A percentile compares a stretch with the other conserved stretches of the same genome.
Evolutionary conservation across 73 alveolate species (phyloP).

Genomic region (Paramecium pentaurelia): DNA sequence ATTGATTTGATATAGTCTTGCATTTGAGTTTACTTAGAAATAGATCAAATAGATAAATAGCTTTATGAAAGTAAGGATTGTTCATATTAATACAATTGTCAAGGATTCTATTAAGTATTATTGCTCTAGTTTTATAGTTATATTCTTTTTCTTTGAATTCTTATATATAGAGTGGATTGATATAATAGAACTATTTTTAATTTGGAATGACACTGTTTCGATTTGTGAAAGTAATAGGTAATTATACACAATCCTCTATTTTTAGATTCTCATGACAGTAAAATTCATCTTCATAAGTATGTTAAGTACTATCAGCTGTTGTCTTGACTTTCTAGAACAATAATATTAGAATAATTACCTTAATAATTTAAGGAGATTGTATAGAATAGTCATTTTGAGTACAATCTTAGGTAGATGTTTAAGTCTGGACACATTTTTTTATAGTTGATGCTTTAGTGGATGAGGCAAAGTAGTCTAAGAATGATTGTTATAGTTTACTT

Average conservation of each 20-base stretch:
- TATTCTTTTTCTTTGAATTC: neutral
- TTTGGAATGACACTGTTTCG: neutral
- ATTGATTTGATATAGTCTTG: neutral
- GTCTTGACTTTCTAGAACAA: neutral
- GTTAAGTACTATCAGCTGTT: neutral
- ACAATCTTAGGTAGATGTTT: neutral
- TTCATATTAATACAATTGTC: neutral
- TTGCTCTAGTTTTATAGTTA: neutral
- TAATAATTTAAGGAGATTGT: neutral
- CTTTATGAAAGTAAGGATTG: neutral
- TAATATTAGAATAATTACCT: neutral
- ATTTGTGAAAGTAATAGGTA: neutral
- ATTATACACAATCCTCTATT: neutral
- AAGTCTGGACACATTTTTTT: neutral
- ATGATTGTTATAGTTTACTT: neutral
- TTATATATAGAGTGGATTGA: neutral
- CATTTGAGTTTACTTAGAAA: neutral
- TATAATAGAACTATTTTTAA: neutral
- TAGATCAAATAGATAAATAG: neutral
- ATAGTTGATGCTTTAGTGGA: neutral
- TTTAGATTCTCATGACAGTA: neutral
- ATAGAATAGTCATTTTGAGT: neutral
- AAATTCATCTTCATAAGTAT: neutral
- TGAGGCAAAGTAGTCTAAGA: neutral
- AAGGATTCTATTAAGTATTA: neutral